Evolutionary conservation across 495 filamentous ascomycete species (phyloP), one percentile per base, ranked within the genome.

Genomic region (Cercophora scortea): DNA sequence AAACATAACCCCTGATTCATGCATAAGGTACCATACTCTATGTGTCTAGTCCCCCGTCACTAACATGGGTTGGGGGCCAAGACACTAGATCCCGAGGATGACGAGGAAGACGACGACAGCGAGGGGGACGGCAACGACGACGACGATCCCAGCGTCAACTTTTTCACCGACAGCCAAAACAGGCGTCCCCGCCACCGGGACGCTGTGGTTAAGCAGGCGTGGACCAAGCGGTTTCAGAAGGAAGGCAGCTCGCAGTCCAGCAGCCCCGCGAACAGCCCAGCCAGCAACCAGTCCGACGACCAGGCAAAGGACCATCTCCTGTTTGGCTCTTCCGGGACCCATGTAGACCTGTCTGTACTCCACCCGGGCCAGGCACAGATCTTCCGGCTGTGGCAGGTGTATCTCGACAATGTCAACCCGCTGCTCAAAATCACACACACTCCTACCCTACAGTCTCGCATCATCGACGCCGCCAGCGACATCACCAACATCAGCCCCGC

Each of bases 371-470:
- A 51, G 43, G 63, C 62, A 38, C 63, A 71, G 35, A 67, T 72
- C 32, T 70, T 74, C 56, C 56, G 62, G 43, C 67, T 81, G 8
- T 81, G 77, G 77, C 77, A 79, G 60, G 63, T 75, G 6, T 80
- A 79, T 50, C 59, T 79, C 13, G 68, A 78, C 12, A 79, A 78
- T 40, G 71, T 81, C 35, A 66, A 79, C 50, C 78, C 77, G 4
- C 55, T 81, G 36, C 61, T 80, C 50, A 79, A 79, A 49, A 70
- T 81, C 51, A 78, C 71, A 0, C 76, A 81, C 53, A 67, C 67
- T 6, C 75, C 77, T 0, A 77, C 56, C 38, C 58, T 78, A 2
- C 77, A 81, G 55, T 32, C 17, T 4, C 70, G 64, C 51, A 66
- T 73, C 49, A 63, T 74, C 33, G 61, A 72, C 13, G 70, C 70